Evolutionary conservation across 306 rosid species (phyloP).

Genomic region (Corylus heterophylla): DNA sequence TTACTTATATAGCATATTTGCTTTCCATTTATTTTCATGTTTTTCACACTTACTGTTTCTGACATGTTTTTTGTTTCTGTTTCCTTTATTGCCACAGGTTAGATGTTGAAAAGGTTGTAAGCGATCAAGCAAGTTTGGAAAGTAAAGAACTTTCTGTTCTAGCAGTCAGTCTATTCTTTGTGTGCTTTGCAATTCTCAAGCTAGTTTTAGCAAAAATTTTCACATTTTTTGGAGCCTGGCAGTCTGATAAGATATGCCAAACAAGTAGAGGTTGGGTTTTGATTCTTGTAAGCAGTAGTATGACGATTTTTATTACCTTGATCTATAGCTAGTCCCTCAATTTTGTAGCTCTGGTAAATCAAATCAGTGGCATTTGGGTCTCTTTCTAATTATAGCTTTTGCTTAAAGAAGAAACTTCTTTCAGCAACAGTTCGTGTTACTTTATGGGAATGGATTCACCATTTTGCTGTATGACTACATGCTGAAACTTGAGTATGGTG

Average conservation of each 20-base stretch:
- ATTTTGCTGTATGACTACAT: not conserved
- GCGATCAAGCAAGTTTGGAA: slow-evolving; percentile 62
- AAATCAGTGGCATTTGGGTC: not conserved
- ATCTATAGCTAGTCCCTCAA: slow-evolving; percentile 46
- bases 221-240: slow-evolving; percentile 39
- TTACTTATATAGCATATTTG: not conserved
- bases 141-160: slow-evolving; percentile 69
- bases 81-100: slow-evolving; percentile 43
- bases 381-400: slow-evolving; percentile 15
- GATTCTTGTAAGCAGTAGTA: slow-evolving; percentile 58
- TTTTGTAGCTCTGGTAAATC: slow-evolving; percentile 22
- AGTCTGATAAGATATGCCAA: slow-evolving; percentile 36
- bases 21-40: not conserved
- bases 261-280: slow-evolving; percentile 66
- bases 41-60: not conserved
- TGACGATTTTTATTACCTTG: slow-evolving; percentile 55
- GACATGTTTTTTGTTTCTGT: slow-evolving; percentile 4
- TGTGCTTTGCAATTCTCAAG: slow-evolving; percentile 61
- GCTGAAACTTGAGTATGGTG: not conserved
- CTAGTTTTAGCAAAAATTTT: slow-evolving; percentile 44
- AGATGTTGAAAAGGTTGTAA: slow-evolving; percentile 50
- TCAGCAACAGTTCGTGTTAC: slow-evolving; percentile 1
- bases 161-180: slow-evolving; percentile 59
- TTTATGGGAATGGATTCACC: not conserved
- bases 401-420: slow-evolving; percentile 14